phyloP scores from a whole-genome alignment of 192 early-diverging fungal genomes.

The Backusella macrospora region DNA sequence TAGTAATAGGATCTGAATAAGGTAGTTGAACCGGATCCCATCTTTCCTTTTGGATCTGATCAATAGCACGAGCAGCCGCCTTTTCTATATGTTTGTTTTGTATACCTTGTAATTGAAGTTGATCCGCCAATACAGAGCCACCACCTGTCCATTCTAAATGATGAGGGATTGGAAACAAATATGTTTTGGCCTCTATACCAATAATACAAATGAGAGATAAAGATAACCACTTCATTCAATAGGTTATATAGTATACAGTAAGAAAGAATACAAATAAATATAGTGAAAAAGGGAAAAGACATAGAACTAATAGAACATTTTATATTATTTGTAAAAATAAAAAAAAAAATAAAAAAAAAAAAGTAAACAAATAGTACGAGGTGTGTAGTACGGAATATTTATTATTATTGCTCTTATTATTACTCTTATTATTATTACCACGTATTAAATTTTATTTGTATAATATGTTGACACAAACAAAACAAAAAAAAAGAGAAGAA shows the following conservation, averaged over 20 bases:
- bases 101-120: constrained; percentile 23
- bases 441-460: neutral
- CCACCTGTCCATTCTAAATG: constrained; percentile 36
- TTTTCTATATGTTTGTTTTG: neutral
- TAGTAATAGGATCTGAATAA: constrained; percentile 34
- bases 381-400: neutral
- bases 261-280: neutral
- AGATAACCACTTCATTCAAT: neutral
- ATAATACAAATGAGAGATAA: constrained; percentile 3
- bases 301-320: neutral
- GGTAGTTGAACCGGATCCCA: constrained; percentile 49
- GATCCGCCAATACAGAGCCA: neutral
- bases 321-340: neutral
- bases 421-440: no score
- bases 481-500: neutral
- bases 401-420: neutral
- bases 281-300: neutral
- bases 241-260: neutral
- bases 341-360: neutral
- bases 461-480: neutral
- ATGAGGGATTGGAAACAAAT: constrained; percentile 31
- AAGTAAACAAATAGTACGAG: neutral
- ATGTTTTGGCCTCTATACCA: constrained; percentile 31
- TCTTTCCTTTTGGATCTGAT: constrained; percentile 45
- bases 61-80: constrained; percentile 44